Evolutionary conservation across 1,284 basidiomycete species (phyloP).

Genomic region (Naganishia albida): DNA sequence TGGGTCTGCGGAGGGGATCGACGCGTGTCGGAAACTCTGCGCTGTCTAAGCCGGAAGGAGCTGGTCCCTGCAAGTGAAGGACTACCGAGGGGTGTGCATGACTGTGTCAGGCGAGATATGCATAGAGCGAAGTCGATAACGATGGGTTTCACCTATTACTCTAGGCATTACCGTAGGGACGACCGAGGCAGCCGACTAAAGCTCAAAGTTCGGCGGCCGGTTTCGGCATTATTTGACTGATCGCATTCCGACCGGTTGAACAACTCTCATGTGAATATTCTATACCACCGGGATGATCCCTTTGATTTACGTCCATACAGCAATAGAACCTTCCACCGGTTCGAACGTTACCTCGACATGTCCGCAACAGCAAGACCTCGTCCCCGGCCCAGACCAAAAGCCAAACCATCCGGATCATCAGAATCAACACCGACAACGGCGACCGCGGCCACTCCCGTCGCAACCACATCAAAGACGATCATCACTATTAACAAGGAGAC

Average conservation of each 20-base stretch:
- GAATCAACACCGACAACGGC: conserved; percentile 2
- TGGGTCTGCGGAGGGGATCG: neutral
- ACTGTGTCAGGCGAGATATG: neutral
- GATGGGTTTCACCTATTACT: too few relatives aligned
- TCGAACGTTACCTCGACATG: conserved; percentile 1
- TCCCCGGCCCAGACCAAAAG: conserved; percentile 8
- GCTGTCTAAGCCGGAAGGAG: neutral
- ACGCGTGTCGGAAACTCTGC: too few relatives aligned
- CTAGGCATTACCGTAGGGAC: too few relatives aligned
- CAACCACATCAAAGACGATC: conserved; percentile 9
- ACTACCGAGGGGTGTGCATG: too few relatives aligned
- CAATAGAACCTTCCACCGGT: neutral
- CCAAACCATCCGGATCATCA: conserved; percentile 22
- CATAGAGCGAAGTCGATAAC: neutral
- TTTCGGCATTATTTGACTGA: neutral
- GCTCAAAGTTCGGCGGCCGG: neutral
- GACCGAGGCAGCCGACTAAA: neutral
- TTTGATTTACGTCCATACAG: neutral
- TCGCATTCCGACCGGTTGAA: neutral
- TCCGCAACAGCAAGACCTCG: conserved; percentile 25
- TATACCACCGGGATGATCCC: neutral
- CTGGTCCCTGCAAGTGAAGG: too few relatives aligned
- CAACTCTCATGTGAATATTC: neutral
- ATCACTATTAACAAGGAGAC: conserved; percentile 11
- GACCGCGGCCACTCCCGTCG: neutral